These are phyloP conservation scores for Cicer judaicum DNA, from an alignment of 306 rosid species.

Conservation along the genomic window DNA sequence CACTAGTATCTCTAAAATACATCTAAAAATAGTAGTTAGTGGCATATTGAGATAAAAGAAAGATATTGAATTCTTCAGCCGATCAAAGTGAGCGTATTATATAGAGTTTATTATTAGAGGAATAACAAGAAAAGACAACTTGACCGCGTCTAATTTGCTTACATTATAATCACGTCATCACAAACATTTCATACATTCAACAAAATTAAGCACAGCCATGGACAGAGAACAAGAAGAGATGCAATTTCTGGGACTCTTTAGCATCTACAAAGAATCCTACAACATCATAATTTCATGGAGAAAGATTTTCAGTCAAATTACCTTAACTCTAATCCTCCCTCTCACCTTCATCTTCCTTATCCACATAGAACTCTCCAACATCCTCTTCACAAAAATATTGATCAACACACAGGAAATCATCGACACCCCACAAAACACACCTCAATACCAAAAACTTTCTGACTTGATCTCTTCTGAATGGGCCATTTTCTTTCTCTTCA, in stretches of 20 bases:
- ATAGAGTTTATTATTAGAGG: background rate
- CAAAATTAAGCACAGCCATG: constrained; percentile 46
- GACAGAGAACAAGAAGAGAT: constrained; percentile 75
- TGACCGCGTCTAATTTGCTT: background rate
- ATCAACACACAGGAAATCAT: constrained; percentile 30
- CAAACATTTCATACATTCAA: background rate
- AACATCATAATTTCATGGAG: constrained; percentile 55
- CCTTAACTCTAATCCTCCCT: constrained; percentile 68
- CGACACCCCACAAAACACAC: constrained; percentile 27
- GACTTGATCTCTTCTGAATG: constrained; percentile 52
- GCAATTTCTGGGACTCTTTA: constrained; percentile 62
- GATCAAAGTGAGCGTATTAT: too few species aligned
- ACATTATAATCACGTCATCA: background rate
- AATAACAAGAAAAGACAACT: background rate
- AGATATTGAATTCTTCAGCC: too few species aligned
- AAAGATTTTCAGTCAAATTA: constrained; percentile 65
- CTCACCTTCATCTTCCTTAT: constrained; percentile 61
- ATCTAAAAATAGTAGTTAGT: too few species aligned
- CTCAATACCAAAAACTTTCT: constrained; percentile 45
- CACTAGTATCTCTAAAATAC: too few species aligned
- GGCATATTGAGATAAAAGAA: too few species aligned
- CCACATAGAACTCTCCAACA: constrained; percentile 57
- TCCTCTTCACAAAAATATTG: constrained; percentile 48
- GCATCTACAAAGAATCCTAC: constrained; percentile 62
- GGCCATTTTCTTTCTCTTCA: constrained; percentile 50